Percentiles rank a stretch among this genome's conserved stretches.
phyloP scores from a whole-genome alignment of 768 basidiomycete genomes.

The Collybia sordida region DNA sequence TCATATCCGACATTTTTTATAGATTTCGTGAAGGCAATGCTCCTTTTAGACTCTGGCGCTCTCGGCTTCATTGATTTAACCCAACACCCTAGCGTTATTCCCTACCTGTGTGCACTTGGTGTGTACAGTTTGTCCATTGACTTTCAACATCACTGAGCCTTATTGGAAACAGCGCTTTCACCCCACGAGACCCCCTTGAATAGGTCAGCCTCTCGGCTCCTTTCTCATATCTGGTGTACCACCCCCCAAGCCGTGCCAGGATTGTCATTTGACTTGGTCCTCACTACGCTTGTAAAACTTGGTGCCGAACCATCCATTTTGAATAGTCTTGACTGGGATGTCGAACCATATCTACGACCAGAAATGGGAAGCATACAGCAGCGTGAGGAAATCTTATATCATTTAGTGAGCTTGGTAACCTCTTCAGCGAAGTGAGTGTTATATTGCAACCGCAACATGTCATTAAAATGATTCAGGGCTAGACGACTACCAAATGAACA shows the following conservation, averaged over 20 bases:
- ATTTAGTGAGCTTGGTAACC: constrained; percentile 40
- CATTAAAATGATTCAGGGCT: constrained; percentile 24
- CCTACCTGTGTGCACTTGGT: constrained; percentile 46
- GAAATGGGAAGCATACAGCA: constrained; percentile 14
- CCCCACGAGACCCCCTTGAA: constrained; percentile 15
- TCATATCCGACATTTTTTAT: constrained; percentile 3
- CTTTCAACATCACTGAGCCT: constrained; percentile 8
- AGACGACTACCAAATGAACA: constrained; percentile 36
- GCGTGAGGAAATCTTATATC: constrained; percentile 34
- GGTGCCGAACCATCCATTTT: constrained; percentile 42
- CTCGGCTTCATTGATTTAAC: constrained; percentile 31
- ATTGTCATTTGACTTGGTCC: constrained; percentile 33
- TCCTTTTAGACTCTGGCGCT: constrained; percentile 42
- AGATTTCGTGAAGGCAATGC: constrained; percentile 40
- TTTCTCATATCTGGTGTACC: constrained; percentile 31
- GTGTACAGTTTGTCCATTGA: background rate
- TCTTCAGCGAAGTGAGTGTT: constrained; percentile 46
- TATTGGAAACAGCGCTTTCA: constrained; percentile 24
- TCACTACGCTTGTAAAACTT: constrained; percentile 38
- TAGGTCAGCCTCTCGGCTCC: constrained; percentile 28
- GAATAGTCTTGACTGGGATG: constrained; percentile 29
- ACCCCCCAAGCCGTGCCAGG: constrained; percentile 16
- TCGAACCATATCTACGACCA: constrained; percentile 5
- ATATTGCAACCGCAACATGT: background rate
- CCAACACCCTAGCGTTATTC: constrained; percentile 27